These are phyloP conservation scores for Silene noctiflora DNA, from an alignment of 179 eudicot species.

Conservation along the genomic window DNA sequence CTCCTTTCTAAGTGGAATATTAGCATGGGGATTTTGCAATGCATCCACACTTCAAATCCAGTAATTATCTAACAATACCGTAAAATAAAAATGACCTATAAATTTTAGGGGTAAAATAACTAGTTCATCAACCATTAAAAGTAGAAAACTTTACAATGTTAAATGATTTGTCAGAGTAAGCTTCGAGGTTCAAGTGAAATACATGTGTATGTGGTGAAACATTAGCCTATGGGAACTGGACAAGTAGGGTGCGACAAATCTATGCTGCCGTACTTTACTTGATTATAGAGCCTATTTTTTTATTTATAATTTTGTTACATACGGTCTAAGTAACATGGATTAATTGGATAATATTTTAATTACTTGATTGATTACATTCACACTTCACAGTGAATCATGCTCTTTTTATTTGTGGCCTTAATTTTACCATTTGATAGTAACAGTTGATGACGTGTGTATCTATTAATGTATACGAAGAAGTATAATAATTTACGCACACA, in stretches of 20 bases:
- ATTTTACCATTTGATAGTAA: not conserved
- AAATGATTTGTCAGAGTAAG: not conserved
- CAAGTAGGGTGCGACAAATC: conserved; percentile 14
- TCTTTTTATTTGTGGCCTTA: not conserved
- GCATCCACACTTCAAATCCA: too few species aligned
- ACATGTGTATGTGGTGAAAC: conserved; percentile 15
- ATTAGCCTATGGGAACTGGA: conserved; percentile 16
- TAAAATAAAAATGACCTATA: too few species aligned
- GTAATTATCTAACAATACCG: too few species aligned
- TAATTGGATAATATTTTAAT: not conserved
- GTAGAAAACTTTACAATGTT: not conserved
- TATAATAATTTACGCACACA: not conserved
- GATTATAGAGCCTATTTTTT: conserved; percentile 16
- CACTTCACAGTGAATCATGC: conserved; percentile 12
- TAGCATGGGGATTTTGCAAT: too few species aligned
- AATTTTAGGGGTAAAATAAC: too few species aligned
- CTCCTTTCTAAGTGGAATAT: too few species aligned
- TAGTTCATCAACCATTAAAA: too few species aligned
- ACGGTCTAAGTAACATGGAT: not conserved
- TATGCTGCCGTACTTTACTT: conserved; percentile 29
- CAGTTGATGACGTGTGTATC: not conserved
- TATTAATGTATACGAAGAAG: too few species aligned
- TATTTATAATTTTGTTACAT: not conserved
- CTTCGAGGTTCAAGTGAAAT: conserved; percentile 1
- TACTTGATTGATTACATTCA: conserved; percentile 7